A percentile compares a stretch with the other conserved stretches of the same genome.
phyloP scores from a whole-genome alignment of 306 rosid species.

The Leucaena leucocephala region DNA sequence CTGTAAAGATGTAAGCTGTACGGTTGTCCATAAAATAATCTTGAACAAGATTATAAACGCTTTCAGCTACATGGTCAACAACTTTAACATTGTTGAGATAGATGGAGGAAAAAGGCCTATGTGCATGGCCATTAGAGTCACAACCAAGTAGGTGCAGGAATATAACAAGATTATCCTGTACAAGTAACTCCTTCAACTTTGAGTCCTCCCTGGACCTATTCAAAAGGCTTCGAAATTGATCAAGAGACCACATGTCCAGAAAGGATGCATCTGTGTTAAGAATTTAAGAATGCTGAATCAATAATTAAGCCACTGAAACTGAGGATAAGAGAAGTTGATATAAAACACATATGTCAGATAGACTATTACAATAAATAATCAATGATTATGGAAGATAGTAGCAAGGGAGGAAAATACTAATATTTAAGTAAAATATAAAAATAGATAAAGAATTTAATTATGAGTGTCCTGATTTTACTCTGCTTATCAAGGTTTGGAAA shows the following conservation, averaged over 20 bases:
- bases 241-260: conserved; percentile 92
- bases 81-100: conserved; percentile 91
- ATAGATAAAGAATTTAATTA: background rate
- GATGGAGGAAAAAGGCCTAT: conserved; percentile 76
- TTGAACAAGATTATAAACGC: conserved; percentile 73
- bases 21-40: conserved; percentile 76
- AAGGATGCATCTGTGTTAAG: conserved; percentile 82
- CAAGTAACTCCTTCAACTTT: conserved; percentile 65
- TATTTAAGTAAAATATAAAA: background rate
- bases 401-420: background rate
- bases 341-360: conserved; percentile 2
- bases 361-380: background rate
- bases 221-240: conserved; percentile 77
- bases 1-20: conserved; percentile 80
- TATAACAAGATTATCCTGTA: conserved; percentile 71
- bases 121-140: conserved; percentile 95
- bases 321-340: conserved; percentile 12
- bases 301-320: conserved; percentile 26
- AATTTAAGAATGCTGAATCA: conserved; percentile 22
- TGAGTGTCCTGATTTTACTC: background rate
- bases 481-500: conserved; percentile 19
- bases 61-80: conserved; percentile 84
- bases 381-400: background rate
- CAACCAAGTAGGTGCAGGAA: conserved; percentile 91
- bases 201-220: conserved; percentile 71